A percentile compares a stretch with the other conserved stretches of the same genome.
These are phyloP conservation scores for Acanthochlamys bracteata DNA, from an alignment of 106 monocot genomes.

Conservation along the genomic window DNA sequence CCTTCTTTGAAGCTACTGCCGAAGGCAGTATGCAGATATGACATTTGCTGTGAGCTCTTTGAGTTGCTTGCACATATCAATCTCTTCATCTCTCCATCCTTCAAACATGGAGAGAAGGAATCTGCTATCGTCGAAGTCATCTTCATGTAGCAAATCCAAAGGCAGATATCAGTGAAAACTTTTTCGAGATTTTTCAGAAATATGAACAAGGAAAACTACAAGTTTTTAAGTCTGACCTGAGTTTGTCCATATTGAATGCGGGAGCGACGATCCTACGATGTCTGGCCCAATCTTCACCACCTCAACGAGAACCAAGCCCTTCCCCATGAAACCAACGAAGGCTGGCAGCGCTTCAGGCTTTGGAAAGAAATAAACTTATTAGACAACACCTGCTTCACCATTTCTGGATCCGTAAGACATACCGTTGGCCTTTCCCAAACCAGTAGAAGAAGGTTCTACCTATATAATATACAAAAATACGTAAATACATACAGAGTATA, in stretches of 20 bases:
- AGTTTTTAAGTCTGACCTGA: slow-evolving; percentile 37
- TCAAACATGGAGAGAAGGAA: slow-evolving; percentile 26
- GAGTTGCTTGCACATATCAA: slow-evolving; percentile 30
- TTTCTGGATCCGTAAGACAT: slow-evolving; percentile 32
- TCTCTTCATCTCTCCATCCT: slow-evolving; percentile 9
- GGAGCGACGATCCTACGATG: slow-evolving; percentile 44
- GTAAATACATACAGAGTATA: neutral
- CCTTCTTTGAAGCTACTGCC: slow-evolving; percentile 42
- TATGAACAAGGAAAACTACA: neutral
- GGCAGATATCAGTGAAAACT: neutral
- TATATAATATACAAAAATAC: neutral
- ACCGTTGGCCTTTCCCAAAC: slow-evolving; percentile 28
- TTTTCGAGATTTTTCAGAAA: no score
- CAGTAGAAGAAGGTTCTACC: slow-evolving; percentile 40
- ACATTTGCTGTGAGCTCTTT: slow-evolving; percentile 47
- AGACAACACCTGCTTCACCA: slow-evolving; percentile 39
- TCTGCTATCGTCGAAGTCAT: slow-evolving; percentile 25
- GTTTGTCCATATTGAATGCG: slow-evolving; percentile 55
- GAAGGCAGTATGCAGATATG: slow-evolving; percentile 48
- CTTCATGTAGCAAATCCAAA: slow-evolving; percentile 4
- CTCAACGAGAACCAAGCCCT: slow-evolving; percentile 31
- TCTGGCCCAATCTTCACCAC: slow-evolving; percentile 44
- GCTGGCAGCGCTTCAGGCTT: slow-evolving; percentile 10
- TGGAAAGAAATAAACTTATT: slow-evolving; percentile 41
- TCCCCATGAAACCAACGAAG: slow-evolving; percentile 26